Base-by-base conservation (phyloP, 2,329 filamentous ascomycete genomes). In the Xylariaceae sp. region DNA sequence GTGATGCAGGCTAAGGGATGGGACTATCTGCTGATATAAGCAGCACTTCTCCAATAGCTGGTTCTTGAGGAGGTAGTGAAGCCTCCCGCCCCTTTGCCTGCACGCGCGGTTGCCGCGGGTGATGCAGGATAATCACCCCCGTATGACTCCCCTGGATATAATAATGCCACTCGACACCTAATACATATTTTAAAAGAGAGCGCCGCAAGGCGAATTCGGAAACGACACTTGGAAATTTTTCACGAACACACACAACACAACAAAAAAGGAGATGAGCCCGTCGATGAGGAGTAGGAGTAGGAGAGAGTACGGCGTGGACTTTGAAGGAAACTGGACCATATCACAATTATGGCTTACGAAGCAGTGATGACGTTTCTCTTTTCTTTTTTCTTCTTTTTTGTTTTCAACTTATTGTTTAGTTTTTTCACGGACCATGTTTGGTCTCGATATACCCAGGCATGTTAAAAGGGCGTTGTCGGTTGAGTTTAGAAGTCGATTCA, bases 1-100 rank as follows among this genome's bases (percentile, higher is more conserved):
- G 85, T 93, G 72, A 96, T 97, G 92, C 85, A 85, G 77, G 85
- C 88, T 77, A 94, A 93, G 78, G 86, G 86, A 68, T 96, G 91
- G 92, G 90, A 96, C 73, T 94, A 91, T 78, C 81, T 97, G 74
- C 84, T 97, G 74, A 92, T 97, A 76, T 96, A 77, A 78, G 63
- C 52, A 55, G 59, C 58, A 61, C 57, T 56, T 54, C 56, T 66
- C 57, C 65, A 66, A 66, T 61, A 73, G 74, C 75, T 67, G 75
- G 75, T 30, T 68, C 73, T 76, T 72, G 70, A 69, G 67, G 68
- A 70, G 68, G 23, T 4, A 48, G 58, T 64, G 59, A 55, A 58
- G 53, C 58, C 51, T 35, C 30, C 45, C 58, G 58, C 59, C 54
- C 48, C 60, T 48, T 47, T 61, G 60, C 60, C 63, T 62, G 61